Base-by-base conservation (phyloP, 768 basidiomycete species). In the Mycena indigotica region DNA sequence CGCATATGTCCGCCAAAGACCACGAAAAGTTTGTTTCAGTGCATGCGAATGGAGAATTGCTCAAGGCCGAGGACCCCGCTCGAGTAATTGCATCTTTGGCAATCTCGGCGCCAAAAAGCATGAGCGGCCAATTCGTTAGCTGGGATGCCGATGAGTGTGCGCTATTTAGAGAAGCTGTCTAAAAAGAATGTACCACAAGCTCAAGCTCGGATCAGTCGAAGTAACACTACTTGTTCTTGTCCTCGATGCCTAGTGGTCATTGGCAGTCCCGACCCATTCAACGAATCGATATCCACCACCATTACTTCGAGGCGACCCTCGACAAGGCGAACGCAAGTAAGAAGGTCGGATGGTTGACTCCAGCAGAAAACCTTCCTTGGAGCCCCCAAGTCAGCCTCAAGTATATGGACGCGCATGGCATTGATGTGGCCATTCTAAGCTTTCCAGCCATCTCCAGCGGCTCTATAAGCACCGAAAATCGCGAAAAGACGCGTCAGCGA, bases 51-150 rank as follows among this genome's bases (percentile, higher is more conserved):
- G 89, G 89, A n/a, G 80, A 83, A 56, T 83, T 97, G 21, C 82
- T 94, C 29, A 82, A 81, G 48, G 86, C 94, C 1, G 84, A 89
- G 58, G 84, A 86, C 58, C 83, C 80, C 60, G 93, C 89, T 1
- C 79, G 88, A 70, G 88, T 94, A 52, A 85, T 95, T 62, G 94
- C 93, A 12, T 81, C 83, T 5, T 74, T 95, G 21, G 81, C 88
- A 2, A 67, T 95, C n/a, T 65, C 69, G 16, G 93, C 90, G 3
- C 77, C 85, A 4, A 76, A 78, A 63, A 71, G 76, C 3, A 69
- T 93, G 39, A 89, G 79, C 53, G 95, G 95, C 23, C 74, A 85
- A 65, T 98, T 94, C 67, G 75, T 95, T 53, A 85, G 78, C 65
- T 96, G 93, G 91, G 83, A 91, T 66, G 81, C 83, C 23, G 85